Evolutionary conservation across 2,329 filamentous ascomycete species (phyloP).

Genomic region (Epichloe hybrida): DNA sequence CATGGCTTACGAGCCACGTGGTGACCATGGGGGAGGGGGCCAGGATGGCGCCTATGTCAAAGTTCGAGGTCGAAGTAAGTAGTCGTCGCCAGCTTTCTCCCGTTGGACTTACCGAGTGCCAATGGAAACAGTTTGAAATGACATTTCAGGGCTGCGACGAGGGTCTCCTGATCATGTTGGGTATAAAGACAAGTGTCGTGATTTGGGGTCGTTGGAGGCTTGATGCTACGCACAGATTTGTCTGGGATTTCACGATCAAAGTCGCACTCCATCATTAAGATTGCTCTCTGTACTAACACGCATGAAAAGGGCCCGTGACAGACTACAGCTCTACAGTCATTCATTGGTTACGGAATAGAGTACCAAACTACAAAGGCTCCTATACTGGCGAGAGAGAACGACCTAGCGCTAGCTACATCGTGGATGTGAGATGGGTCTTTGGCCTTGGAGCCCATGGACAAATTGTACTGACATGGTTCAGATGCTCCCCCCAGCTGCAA

Average conservation of each 20-base stretch:
- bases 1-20: constrained; percentile 43
- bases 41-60: constrained; percentile 33
- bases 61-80: constrained; percentile 39
- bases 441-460: not conserved
- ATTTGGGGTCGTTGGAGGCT: not conserved
- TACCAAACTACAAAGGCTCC: constrained; percentile 52
- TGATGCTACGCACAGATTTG: too few species aligned
- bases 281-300: constrained; percentile 7
- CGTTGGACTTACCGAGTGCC: not conserved
- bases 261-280: not conserved
- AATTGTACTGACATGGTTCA: constrained; percentile 22
- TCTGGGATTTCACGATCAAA: too few species aligned
- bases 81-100: constrained; percentile 3
- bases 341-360: constrained; percentile 80
- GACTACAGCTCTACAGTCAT: constrained; percentile 85
- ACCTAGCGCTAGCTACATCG: constrained; percentile 77
- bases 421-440: constrained; percentile 46
- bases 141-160: not conserved
- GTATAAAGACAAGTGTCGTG: not conserved
- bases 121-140: not conserved
- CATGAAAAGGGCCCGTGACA: constrained; percentile 61
- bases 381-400: constrained; percentile 66
- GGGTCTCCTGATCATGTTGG: too few species aligned
- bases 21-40: constrained; percentile 31
- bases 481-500: constrained; percentile 78